Percentiles rank a stretch among this genome's conserved stretches.
These are phyloP conservation scores for Cryptococcus sp. DNA, from an alignment of 1,284 basidiomycete species.

Conservation along the genomic window DNA sequence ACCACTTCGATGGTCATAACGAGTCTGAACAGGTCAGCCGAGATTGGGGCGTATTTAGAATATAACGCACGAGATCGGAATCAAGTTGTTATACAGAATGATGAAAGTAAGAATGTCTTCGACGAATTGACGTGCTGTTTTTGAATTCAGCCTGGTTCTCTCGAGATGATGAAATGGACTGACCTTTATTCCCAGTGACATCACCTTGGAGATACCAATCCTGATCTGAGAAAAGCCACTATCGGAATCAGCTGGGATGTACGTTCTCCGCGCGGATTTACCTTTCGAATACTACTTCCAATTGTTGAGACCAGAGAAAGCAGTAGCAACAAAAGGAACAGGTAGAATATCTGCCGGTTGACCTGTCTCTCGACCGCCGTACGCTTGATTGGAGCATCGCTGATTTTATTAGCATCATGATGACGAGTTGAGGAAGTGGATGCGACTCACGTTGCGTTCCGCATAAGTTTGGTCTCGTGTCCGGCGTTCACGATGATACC, in stretches of 20 bases:
- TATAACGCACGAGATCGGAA: conserved; percentile 76
- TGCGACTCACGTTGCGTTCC: conserved; percentile 71
- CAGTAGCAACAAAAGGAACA: conserved; percentile 81
- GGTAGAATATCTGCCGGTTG: conserved; percentile 93
- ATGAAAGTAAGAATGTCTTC: conserved; percentile 95
- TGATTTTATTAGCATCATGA: conserved; percentile 33
- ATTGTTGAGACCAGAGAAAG: conserved; percentile 88
- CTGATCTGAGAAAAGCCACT: conserved; percentile 75
- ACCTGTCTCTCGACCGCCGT: conserved; percentile 96
- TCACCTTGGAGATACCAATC: conserved; percentile 71
- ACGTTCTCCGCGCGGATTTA: conserved; percentile 15
- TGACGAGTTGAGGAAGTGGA: background rate
- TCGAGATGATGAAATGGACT: conserved; percentile 5
- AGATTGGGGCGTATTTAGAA: background rate
- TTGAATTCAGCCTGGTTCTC: conserved; percentile 2
- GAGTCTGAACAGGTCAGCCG: conserved; percentile 49
- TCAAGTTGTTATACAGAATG: conserved; percentile 98
- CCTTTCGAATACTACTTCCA: conserved; percentile 77
- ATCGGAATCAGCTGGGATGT: background rate
- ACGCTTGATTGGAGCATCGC: conserved; percentile 90
- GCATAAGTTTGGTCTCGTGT: conserved; percentile 97
- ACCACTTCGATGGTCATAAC: conserved; percentile 99
- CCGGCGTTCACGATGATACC: conserved; percentile 93
- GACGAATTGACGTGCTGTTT: conserved; percentile 2
- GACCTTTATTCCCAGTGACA: conserved; percentile 45